Evolutionary conservation across 768 basidiomycete species (phyloP), one percentile per base, ranked within the genome.

Genomic region (Chalciporus pseudorubinellus): DNA sequence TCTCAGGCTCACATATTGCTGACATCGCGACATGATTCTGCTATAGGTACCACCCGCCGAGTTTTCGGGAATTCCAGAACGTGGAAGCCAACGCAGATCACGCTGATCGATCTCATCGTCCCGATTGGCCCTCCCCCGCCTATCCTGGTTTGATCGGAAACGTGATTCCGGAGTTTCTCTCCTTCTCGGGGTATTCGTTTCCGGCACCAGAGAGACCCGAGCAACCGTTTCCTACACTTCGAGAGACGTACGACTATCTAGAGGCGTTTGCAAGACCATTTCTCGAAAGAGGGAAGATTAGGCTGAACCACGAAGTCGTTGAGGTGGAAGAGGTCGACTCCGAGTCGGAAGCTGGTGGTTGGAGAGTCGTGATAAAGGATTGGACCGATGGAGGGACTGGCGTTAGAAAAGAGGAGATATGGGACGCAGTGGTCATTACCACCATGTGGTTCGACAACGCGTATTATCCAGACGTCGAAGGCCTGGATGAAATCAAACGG

Each of bases 341-440:
- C 2, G 57, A 1, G 29, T 6, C 29, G 7, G 58, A 52, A 0
- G 58, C 45, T 20, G 55, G 58, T 8, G 72, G 77, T 0, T 80
- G 78, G 77, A 70, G 56, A 19, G 74, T 79, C 0, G 36, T 57
- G 1, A 63, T 73, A 45, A 65, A 58, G 46, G 72, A 77, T 52
- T 71, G 75, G 72, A 65, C 61, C 45, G 34, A 55, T 8, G 63
- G 51, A 4, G 63, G 65, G 16, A 0, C 36, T 10, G 63, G 57
- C 2, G 14, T 46, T 5, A 65, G 60, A 34, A 48, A 55, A 3
- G 70, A 72, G 26, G 75, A 78, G 47, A 47, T 52, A 2, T 79
- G 79, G 79, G 79, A 80, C 44, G 77, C 74, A 0, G 72, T 80
- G 6, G 72, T 79, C n/a, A 54, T 79, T 22, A 71, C 77, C 12